Evolutionary conservation across 805 yeast species (phyloP), one percentile per base, ranked within the genome.

Genomic region (Deakozyma indianensis): DNA sequence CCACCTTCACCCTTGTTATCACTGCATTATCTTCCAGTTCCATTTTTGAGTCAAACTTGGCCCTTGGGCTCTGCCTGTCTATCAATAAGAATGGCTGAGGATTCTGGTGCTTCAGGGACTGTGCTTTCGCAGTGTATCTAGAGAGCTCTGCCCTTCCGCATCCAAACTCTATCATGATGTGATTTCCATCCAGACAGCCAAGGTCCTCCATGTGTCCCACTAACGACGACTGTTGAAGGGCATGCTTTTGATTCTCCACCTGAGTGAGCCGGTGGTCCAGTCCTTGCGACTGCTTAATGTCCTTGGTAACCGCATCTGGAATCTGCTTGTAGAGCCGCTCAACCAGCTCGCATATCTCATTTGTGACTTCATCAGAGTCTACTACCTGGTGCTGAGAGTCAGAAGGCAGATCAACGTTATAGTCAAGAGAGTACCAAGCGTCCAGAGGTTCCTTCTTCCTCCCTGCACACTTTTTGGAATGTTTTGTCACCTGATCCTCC

Each of bases 91-190:
- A 83, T 32, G 11, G 11, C 16, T 32, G 11, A 9, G 28, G 28
- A 25, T 25, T 14, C 9, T n/a, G 18, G 4, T n/a, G 11, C 35
- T 51, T 50, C 50, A 59, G 57, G 45, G 56, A 67, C 46, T 53
- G 54, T 5, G 61, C 69, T 24, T 47, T 44, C 32, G 48, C 48
- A 11, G 83, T 64, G 53, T 77, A 82, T 47, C 94, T 62, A 1
- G 87, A 73, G 22, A 87, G 68, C 57, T 88, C 96, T 1, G 84
- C 95, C 50, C 88, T 74, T 0, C 96, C 96, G 59, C 95, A 83
- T 0, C 96, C 96, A 66, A 85, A 86, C 61, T 87, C 96, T 23
- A 82, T 58, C 56, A 76, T 75, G 11, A 47, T 43, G 24, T 49
- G 29, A 35, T 45, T 27, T 1, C 58, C 35, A 1, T 61, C 58